Conservation (phyloP, 768 basidiomycete species). For the Tulasnella sp. region DNA sequence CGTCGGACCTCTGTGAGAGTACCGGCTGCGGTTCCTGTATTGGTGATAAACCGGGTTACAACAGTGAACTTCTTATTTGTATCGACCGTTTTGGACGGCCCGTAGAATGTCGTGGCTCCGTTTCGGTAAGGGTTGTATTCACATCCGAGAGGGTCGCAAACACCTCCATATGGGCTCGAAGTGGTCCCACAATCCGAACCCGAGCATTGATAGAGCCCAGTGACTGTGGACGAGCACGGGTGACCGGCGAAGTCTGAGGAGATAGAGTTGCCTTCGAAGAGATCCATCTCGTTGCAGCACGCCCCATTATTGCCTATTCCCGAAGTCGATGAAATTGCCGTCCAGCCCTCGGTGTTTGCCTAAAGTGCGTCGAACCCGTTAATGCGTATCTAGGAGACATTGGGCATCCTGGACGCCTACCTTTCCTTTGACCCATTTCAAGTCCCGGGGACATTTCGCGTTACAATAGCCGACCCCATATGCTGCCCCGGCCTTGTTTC, state of each 20-base stretch:
- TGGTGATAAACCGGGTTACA: slow-evolving; percentile 16
- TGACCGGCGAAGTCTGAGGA: neutral
- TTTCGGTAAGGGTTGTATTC: slow-evolving; percentile 15
- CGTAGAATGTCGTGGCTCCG: slow-evolving; percentile 9
- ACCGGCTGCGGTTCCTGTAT: neutral
- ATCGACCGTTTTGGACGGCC: neutral
- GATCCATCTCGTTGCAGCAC: slow-evolving; percentile 22
- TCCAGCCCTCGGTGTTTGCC: neutral
- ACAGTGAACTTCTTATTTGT: slow-evolving; percentile 17
- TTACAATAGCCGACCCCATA: slow-evolving; percentile 2
- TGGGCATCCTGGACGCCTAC: neutral
- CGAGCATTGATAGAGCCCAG: neutral
- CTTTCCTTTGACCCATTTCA: slow-evolving; percentile 11
- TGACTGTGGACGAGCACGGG: neutral
- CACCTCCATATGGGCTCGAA: neutral
- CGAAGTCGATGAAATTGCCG: neutral
- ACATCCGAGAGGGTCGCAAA: slow-evolving; percentile 21
- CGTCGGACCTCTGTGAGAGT: slow-evolving; percentile 13
- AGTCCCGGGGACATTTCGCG: neutral
- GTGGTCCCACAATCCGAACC: neutral
- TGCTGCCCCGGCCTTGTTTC: slow-evolving; percentile 25
- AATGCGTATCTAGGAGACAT: no score
- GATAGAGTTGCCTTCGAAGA: slow-evolving; percentile 16
- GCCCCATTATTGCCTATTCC: neutral
- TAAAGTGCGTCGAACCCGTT: neutral